Evolutionary conservation across 2,329 filamentous ascomycete genomes (phyloP).

Genomic region (Westerdykella sp.): DNA sequence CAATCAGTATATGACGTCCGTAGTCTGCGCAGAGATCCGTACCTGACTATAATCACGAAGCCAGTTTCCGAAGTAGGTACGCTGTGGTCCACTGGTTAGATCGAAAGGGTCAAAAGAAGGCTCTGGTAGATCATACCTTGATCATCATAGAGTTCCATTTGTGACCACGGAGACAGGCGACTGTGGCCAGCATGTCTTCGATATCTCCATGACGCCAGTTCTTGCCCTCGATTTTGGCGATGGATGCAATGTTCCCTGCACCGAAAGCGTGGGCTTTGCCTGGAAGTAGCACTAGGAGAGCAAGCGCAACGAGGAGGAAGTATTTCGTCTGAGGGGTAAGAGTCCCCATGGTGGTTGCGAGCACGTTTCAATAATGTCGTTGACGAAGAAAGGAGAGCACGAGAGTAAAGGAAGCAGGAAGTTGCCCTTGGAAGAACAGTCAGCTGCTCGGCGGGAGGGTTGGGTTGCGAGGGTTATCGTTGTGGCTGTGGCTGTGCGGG

Average conservation of each 20-base stretch:
- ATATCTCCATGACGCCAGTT: constrained; percentile 71
- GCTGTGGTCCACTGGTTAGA: constrained; percentile 37
- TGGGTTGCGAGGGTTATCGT: not conserved
- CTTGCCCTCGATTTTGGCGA: constrained; percentile 73
- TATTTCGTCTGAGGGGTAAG: constrained; percentile 24
- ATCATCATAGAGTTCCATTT: constrained; percentile 44
- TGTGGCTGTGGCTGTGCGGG: not conserved
- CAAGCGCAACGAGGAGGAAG: constrained; percentile 31
- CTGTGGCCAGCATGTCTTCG: constrained; percentile 68
- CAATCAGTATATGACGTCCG: constrained; percentile 40
- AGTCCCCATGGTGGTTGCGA: constrained; percentile 19
- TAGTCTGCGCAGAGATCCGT: constrained; percentile 43
- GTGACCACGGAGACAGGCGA: constrained; percentile 41
- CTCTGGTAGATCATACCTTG: constrained; percentile 23
- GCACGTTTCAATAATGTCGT: not conserved
- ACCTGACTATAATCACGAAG: constrained; percentile 54
- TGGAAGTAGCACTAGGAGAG: constrained; percentile 33
- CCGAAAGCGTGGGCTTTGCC: constrained; percentile 59
- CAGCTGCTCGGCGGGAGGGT: not conserved
- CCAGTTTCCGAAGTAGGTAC: constrained; percentile 97
- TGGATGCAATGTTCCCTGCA: constrained; percentile 79
- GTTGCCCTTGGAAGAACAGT: not conserved
- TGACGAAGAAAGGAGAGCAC: constrained; percentile 2
- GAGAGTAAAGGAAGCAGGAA: not conserved
- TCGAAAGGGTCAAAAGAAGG: not conserved